Conservation (phyloP, 192 early-diverging fungal species). For the Coemansia reversa region DNA sequence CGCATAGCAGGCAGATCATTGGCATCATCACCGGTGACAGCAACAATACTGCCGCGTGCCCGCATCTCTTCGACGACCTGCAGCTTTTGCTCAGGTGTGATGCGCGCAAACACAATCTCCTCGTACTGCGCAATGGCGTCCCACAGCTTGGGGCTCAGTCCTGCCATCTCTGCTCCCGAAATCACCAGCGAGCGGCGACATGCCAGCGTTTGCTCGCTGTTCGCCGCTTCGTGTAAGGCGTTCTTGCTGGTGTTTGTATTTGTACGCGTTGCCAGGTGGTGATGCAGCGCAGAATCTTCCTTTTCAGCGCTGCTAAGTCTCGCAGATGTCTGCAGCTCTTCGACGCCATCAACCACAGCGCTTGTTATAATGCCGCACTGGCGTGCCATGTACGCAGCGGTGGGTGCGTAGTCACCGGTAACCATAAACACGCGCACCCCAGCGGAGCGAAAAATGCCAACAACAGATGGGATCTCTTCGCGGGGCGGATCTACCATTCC, state of each 20-base stretch:
- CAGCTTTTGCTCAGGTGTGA: conserved; percentile 85
- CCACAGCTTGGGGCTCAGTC: conserved; percentile 67
- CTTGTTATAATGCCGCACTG: conserved; percentile 74
- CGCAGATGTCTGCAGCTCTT: conserved; percentile 20
- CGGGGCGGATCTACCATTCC: conserved; percentile 86
- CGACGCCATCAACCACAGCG: conserved; percentile 30
- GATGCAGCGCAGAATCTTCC: background rate
- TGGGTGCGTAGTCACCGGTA: conserved; percentile 77
- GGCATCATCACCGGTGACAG: conserved; percentile 91
- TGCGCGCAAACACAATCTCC: conserved; percentile 86
- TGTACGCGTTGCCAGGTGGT: background rate
- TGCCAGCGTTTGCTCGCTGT: conserved; percentile 15
- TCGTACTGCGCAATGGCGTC: conserved; percentile 64
- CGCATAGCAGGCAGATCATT: conserved; percentile 92
- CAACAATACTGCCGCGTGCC: conserved; percentile 68
- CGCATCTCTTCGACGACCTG: conserved; percentile 76
- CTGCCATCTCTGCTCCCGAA: conserved; percentile 64
- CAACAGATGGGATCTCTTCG: conserved; percentile 63
- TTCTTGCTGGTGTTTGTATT: too few species aligned
- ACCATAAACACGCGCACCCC: conserved; percentile 82
- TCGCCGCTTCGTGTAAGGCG: background rate
- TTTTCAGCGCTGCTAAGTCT: background rate
- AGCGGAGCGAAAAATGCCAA: conserved; percentile 61
- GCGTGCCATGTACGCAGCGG: conserved; percentile 75
- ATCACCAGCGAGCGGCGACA: conserved; percentile 55